Evolutionary conservation across 2,329 filamentous ascomycete genomes (phyloP), one percentile per base, ranked within the genome.

Genomic region (Diaporthe humulicola): DNA sequence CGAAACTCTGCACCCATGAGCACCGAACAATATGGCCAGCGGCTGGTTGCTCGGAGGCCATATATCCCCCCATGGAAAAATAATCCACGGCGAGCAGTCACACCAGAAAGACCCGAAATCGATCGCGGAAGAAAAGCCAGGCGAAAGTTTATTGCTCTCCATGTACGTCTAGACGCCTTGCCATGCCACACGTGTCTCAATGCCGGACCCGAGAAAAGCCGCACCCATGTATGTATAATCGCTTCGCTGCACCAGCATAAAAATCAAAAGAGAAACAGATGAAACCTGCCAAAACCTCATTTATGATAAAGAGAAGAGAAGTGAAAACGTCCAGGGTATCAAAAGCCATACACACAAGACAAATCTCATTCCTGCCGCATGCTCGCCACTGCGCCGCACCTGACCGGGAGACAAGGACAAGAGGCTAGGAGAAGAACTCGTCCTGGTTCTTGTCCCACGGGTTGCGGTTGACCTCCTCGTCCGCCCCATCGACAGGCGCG

Each of bases 401-500:
- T 3, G 42, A 36, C 4, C 5, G 33, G 33, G 33, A 9, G 33
- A 36, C 4, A 36, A 36, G 33, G n/a, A n/a, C n/a, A n/a, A 36
- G 33, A 2, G 1, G 22, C 22, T 40, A 69, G 4, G 64, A 69
- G 45, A 69, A 69, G 48, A 69, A 69, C 64, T 69, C 64, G 22
- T 69, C 64, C 48, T 69, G 64, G 4, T 15, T n/a, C n/a, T 54
- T 69, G 19, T 71, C 82, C 87, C 87, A 88, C n/a, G 87, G 85
- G 75, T 88, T 88, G 28, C 82, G 81, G 75, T 69, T n/a, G n/a
- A 69, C 48, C 48, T 87, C 88, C 73, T 86, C 86, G 4, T 87
- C 86, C 38, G 81, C 81, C 25, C 84, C 83, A n/a, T 82, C 77
- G 3, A 84, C 76, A 22, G 73, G 57, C 22, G 73, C 74, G 45